phyloP scores from a whole-genome alignment of 768 basidiomycete genomes.

The Tylopilus sp. region DNA sequence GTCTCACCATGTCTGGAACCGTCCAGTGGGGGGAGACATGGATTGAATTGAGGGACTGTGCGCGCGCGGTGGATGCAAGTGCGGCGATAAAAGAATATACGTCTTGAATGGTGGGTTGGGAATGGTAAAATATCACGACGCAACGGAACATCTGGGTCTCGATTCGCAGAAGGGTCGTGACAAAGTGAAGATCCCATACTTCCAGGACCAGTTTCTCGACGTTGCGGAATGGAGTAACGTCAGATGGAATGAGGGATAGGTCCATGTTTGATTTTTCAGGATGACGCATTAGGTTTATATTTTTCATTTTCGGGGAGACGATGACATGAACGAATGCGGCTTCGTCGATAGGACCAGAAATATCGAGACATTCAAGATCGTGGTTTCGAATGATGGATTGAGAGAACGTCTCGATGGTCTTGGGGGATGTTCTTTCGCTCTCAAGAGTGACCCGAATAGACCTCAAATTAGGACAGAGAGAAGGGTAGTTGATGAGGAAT shows the following conservation, averaged over 20 bases:
- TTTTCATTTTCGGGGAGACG: not conserved
- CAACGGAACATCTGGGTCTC: not conserved
- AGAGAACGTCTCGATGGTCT: not conserved
- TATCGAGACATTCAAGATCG: not conserved
- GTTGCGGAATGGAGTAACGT: not conserved
- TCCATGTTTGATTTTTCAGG: not conserved
- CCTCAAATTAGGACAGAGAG: not conserved
- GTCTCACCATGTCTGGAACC: no score
- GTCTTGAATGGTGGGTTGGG: not conserved
- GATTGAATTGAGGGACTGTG: no score
- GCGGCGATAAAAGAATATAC: not conserved
- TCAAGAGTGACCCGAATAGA: not conserved
- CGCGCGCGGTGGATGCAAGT: not conserved
- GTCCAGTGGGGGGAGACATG: no score
- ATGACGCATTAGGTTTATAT: not conserved
- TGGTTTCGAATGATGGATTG: not conserved
- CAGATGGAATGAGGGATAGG: not conserved
- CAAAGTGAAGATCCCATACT: not conserved
- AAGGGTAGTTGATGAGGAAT: not conserved
- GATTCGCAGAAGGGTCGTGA: constrained; percentile 1
- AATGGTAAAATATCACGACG: not conserved
- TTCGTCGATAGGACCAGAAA: not conserved
- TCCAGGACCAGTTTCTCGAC: not conserved
- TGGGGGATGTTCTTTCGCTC: not conserved
- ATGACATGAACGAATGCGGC: not conserved